Conservation (phyloP, 2,329 filamentous ascomycete genomes). For the Cladophialophora bantiana region DNA sequence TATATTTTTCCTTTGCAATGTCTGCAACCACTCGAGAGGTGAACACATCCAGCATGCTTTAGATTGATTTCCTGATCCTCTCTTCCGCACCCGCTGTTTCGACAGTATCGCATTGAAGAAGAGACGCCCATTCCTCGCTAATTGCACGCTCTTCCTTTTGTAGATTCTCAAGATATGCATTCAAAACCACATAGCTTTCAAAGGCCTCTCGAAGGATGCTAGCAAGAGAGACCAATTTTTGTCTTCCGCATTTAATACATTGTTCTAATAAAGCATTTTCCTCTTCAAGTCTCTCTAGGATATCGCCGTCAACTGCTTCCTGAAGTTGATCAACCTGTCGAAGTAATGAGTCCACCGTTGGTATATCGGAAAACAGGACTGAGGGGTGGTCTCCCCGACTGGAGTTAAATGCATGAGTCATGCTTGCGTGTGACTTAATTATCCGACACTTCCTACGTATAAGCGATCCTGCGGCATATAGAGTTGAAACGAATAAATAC, state of each 20-base stretch:
- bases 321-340: slow-evolving; percentile 17
- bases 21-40: too few relatives aligned
- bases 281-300: slow-evolving; percentile 14
- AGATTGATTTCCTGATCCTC: background rate
- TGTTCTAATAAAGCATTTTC: slow-evolving; percentile 18
- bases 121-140: slow-evolving; percentile 5
- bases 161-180: slow-evolving; percentile 15
- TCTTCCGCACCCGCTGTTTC: background rate
- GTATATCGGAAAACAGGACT: slow-evolving; percentile 2
- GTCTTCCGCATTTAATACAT: slow-evolving; percentile 12
- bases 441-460: background rate
- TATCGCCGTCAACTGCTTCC: slow-evolving; percentile 6
- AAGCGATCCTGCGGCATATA: too few relatives aligned
- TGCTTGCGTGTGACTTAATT: background rate
- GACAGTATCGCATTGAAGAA: background rate
- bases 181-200: slow-evolving; percentile 19
- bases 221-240: slow-evolving; percentile 16
- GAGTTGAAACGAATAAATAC: background rate
- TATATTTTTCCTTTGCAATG: too few relatives aligned
- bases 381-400: background rate
- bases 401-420: background rate
- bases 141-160: slow-evolving; percentile 9
- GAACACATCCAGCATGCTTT: too few relatives aligned
- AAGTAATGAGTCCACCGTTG: slow-evolving; percentile 17
- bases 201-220: slow-evolving; percentile 17